Conservation (phyloP, 352 stramenopile species). For the Detonula confervacea region DNA sequence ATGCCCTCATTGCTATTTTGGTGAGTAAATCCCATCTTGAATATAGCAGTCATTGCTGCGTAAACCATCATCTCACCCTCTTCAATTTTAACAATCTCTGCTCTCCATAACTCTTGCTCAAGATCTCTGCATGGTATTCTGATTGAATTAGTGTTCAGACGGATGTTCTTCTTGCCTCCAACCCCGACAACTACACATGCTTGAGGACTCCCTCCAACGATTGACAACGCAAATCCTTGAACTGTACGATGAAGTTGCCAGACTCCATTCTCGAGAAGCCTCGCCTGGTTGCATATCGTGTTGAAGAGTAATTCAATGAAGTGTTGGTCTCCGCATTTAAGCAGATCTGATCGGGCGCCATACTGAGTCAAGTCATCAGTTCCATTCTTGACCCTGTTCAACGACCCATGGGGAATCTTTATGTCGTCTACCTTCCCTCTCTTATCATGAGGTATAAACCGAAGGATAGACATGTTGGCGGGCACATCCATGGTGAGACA, state of each 20-base stretch:
- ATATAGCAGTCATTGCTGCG: background rate
- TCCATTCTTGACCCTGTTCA: conserved; percentile 13
- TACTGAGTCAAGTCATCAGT: conserved; percentile 13
- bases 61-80: conserved; percentile 28
- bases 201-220: conserved; percentile 15
- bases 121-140: background rate
- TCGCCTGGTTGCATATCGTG: conserved; percentile 17
- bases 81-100: conserved; percentile 8
- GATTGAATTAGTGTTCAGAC: conserved; percentile 20
- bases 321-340: conserved; percentile 1
- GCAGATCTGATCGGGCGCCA: conserved; percentile 9
- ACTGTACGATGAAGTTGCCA: background rate
- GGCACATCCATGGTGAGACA: conserved; percentile 30
- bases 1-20: conserved; percentile 9
- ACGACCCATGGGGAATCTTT: conserved; percentile 10
- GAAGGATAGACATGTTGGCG: conserved; percentile 1
- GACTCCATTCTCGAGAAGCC: background rate
- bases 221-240: background rate
- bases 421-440: conserved; percentile 17
- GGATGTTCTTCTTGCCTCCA: background rate
- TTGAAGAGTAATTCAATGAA: conserved; percentile 20
- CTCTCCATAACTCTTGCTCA: background rate
- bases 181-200: conserved; percentile 24
- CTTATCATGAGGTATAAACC: conserved; percentile 16
- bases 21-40: conserved; percentile 27